Base-by-base conservation (phyloP, 352 stramenopile species). In the Phytopythium boreale region DNA sequence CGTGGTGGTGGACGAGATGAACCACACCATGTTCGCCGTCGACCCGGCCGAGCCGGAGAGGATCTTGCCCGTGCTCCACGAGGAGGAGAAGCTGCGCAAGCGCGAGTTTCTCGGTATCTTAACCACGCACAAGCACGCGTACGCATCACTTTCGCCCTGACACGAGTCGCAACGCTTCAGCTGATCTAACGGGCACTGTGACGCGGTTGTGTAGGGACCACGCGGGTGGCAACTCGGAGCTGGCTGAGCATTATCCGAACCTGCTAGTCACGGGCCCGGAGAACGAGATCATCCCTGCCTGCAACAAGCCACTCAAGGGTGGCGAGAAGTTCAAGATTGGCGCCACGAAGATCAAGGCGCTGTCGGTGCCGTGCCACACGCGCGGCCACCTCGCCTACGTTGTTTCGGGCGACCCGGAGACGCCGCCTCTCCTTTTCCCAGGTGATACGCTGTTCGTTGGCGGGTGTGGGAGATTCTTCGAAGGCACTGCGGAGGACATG, bases 101-200 rank as follows among this genome's bases (percentile, higher is more conserved):
- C 84, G 87, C 34, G 70, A 87, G 59, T 92, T 95, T 47, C 71
- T 92, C 17, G 87, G 80, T 6, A 95, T 98, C 39, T 75, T 98
- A 34, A 98, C 92, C 24, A 98, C 94, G 2, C 94, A 98, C 80
- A 96, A 97, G 63, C 94, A 98, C 84, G 75, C 66, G 87, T 95
- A 82, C 53, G 82, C 75, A 20, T 46, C 34, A 4, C 4, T 52
- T 51, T 50, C 6, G 9, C 44, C 17, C 14, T 31, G 44, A 9
- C 20, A 4, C 44, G 6, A 24, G 44, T 50, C 44, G 15, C 22
- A 1, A 29, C 22, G 9, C 12, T 2, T 12, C 9, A 24, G 29
- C 26, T 41, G 29, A 57, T 20, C 24, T 47, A 29, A 64, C 12
- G 34, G 1, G 20, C 34, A 17, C 26, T 15, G n/a, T 53, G 24